phyloP scores from a whole-genome alignment of 2,329 filamentous ascomycete species.

The Endothia cerciana region DNA sequence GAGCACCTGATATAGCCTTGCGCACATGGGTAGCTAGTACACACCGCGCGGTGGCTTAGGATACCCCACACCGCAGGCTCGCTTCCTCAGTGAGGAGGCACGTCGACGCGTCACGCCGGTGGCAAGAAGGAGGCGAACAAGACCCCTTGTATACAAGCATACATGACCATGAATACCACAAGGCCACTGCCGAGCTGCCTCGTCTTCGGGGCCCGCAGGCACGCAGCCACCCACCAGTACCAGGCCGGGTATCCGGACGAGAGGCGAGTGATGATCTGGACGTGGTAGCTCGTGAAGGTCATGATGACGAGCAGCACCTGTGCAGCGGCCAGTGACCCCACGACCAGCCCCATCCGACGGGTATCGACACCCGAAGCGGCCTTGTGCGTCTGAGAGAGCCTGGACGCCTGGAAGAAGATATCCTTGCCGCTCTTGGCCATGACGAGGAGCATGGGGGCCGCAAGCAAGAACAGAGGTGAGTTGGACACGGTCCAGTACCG shows the following conservation, averaged over 20 bases:
- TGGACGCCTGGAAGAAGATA: conserved; percentile 33
- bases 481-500: conserved; percentile 90
- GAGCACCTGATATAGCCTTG: no score
- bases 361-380: conserved; percentile 2
- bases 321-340: conserved; percentile 66
- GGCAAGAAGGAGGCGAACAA: conserved; percentile 91
- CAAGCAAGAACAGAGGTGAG: conserved; percentile 83
- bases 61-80: no score
- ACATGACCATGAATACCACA: conserved; percentile 75
- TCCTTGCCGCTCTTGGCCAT: conserved; percentile 64
- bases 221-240: conserved; percentile 78
- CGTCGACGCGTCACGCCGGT: conserved; percentile 80
- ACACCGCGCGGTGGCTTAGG: no score
- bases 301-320: conserved; percentile 74
- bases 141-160: conserved; percentile 79
- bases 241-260: conserved; percentile 87
- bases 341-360: conserved; percentile 36
- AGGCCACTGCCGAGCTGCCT: conserved; percentile 39
- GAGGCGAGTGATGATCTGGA: conserved; percentile 90
- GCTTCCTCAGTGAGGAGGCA: no score
- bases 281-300: conserved; percentile 81
- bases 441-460: conserved; percentile 74
- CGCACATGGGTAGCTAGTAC: no score
- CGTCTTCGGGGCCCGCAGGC: conserved; percentile 41
- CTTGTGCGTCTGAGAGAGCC: conserved; percentile 2